A percentile compares a stretch with the other conserved stretches of the same genome.
phyloP scores from a whole-genome alignment of 345 rosid species.

The Lepidium sativum region DNA sequence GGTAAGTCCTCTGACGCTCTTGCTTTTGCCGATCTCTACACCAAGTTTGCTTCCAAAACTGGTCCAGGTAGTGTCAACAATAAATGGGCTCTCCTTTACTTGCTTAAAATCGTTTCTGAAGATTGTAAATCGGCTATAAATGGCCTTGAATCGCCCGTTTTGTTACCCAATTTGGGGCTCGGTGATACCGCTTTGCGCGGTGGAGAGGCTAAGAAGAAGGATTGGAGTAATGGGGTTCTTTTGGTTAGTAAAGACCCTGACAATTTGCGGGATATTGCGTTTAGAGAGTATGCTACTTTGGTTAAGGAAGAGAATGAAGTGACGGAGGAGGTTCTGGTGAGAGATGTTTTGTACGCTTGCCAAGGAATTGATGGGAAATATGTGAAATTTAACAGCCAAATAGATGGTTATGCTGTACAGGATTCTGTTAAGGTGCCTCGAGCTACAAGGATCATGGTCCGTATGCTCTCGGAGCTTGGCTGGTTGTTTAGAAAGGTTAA shows the following conservation, averaged over 20 bases:
- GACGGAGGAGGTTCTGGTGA: conserved; percentile 74
- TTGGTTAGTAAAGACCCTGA: conserved; percentile 67
- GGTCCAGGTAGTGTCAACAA: conserved; percentile 86
- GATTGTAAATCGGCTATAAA: conserved; percentile 39
- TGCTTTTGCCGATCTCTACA: conserved; percentile 69
- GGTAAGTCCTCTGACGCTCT: conserved; percentile 92
- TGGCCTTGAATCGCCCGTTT: conserved; percentile 33
- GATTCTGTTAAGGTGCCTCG: conserved; percentile 61
- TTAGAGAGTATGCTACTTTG: conserved; percentile 60
- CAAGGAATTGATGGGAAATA: conserved; percentile 94
- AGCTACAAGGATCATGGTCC: conserved; percentile 57
- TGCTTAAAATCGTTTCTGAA: conserved; percentile 74
- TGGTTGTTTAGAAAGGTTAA: conserved; percentile 93
- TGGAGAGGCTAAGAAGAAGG: conserved; percentile 34
- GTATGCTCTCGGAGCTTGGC: conserved; percentile 88
- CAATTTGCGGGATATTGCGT: conserved; percentile 68
- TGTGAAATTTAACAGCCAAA: conserved; percentile 50
- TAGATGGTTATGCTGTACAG: conserved; percentile 62
- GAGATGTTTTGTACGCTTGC: conserved; percentile 85
- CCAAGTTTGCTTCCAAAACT: conserved; percentile 69
- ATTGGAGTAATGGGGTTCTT: conserved; percentile 66
- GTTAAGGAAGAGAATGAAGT: conserved; percentile 86
- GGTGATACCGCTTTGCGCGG: conserved; percentile 29
- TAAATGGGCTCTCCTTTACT: conserved; percentile 85
- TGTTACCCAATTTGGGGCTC: conserved; percentile 55